These are phyloP conservation scores for Eimeria tenella DNA, from an alignment of 169 alveolate species.

Conservation along the genomic window DNA sequence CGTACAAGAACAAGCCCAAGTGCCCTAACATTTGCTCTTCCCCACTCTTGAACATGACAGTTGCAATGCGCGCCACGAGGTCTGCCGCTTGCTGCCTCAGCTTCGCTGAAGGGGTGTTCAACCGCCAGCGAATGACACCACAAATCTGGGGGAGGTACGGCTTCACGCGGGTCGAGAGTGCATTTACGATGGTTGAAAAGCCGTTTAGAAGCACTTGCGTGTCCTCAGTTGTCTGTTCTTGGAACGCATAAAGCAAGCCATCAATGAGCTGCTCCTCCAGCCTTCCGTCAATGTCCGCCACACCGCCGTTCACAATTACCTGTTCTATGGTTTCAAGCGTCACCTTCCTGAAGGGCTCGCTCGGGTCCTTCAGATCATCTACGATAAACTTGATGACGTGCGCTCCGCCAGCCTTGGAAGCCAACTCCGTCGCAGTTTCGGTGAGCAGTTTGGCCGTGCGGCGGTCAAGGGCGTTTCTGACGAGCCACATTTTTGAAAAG, in stretches of 20 bases:
- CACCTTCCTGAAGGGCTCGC: slow-evolving; percentile 96
- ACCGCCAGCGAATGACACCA: slow-evolving; percentile 97
- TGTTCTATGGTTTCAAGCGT: slow-evolving; percentile 98
- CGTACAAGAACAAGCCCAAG: slow-evolving; percentile 97
- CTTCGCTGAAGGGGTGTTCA: slow-evolving; percentile 96
- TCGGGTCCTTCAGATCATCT: slow-evolving; percentile 94
- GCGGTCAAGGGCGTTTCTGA: slow-evolving; percentile 96
- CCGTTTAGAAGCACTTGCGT: slow-evolving; percentile 96
- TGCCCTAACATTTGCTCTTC: slow-evolving; percentile 98
- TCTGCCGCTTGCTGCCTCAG: slow-evolving; percentile 99
- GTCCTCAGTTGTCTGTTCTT: slow-evolving; percentile 97
- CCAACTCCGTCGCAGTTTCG: slow-evolving; percentile 98
- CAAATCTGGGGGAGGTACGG: slow-evolving; percentile 98
- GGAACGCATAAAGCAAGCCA: slow-evolving; percentile 98
- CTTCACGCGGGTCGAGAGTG: slow-evolving; percentile 97
- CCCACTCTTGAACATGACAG: slow-evolving; percentile 97
- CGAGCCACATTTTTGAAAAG: slow-evolving; percentile 96
- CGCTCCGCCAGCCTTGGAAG: slow-evolving; percentile 97
- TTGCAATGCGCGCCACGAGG: slow-evolving; percentile 97
- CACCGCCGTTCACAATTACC: slow-evolving; percentile 94
- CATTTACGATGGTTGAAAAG: slow-evolving; percentile 97
- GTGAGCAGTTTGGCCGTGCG: slow-evolving; percentile 96
- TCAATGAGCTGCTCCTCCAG: slow-evolving; percentile 98
- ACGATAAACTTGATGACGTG: slow-evolving; percentile 94
- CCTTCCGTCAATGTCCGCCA: slow-evolving; percentile 96